phyloP scores from a whole-genome alignment of 108 stramenopile genomes.

The Fragilariopsis cylindrus region DNA sequence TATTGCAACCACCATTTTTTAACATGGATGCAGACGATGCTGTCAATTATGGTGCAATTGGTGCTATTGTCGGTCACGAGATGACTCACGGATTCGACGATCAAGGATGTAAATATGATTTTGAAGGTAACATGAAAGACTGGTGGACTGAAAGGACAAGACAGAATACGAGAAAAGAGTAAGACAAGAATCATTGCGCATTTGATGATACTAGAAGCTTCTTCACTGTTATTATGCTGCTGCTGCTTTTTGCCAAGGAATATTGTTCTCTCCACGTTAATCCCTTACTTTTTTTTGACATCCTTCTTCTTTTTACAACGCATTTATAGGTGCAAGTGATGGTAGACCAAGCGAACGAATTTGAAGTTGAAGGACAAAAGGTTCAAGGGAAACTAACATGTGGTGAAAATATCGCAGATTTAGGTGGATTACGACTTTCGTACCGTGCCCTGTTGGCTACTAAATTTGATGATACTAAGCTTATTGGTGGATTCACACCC shows the following conservation, averaged over 20 bases:
- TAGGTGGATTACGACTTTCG: conserved; percentile 74
- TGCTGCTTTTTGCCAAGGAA: too few relatives aligned
- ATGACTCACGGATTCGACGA: conserved; percentile 92
- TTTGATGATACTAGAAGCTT: too few relatives aligned
- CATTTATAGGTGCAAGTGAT: too few relatives aligned
- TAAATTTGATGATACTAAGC: too few relatives aligned
- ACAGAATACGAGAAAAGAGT: conserved; percentile 70
- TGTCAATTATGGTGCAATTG: conserved; percentile 81
- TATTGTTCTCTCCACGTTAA: too few relatives aligned
- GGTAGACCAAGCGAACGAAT: too few relatives aligned
- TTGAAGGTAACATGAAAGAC: conserved; percentile 74
- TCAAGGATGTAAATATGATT: conserved; percentile 83
- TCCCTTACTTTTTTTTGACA: too few relatives aligned
- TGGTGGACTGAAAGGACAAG: conserved; percentile 83
- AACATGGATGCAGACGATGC: conserved; percentile 74
- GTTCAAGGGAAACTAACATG: conserved; percentile 69
- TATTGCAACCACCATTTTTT: conserved; percentile 86
- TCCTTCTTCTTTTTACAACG: too few relatives aligned
- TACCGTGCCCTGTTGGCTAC: neutral
- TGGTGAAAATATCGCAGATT: conserved; percentile 81
- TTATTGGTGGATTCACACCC: conserved; percentile 55
- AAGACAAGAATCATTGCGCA: conserved; percentile 27
- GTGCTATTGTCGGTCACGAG: conserved; percentile 85
- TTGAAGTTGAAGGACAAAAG: conserved; percentile 69
- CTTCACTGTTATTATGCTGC: too few relatives aligned